A percentile compares a stretch with the other conserved stretches of the same genome.
Evolutionary conservation across 768 basidiomycete genomes (phyloP).

Genomic region (Trametes cinnabarina): DNA sequence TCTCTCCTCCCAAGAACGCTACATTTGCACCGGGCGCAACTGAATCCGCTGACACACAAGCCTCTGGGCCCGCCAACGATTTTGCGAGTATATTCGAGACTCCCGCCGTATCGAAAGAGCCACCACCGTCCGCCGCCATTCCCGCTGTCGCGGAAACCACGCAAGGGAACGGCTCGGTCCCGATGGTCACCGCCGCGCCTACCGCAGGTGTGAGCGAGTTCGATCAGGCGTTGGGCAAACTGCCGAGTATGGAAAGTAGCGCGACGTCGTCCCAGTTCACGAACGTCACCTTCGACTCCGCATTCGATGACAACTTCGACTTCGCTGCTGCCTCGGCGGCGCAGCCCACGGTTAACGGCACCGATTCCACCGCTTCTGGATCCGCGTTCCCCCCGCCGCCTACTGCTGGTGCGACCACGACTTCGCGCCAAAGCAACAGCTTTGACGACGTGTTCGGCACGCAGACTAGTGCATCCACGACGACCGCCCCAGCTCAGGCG

Average conservation of each 20-base stretch:
- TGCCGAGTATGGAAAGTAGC: slow-evolving; percentile 34
- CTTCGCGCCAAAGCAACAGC: slow-evolving; percentile 20
- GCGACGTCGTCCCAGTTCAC: slow-evolving; percentile 34
- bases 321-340: slow-evolving; percentile 43
- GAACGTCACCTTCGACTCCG: slow-evolving; percentile 61
- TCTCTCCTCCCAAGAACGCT: slow-evolving; percentile 5
- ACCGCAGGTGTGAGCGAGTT: slow-evolving; percentile 53
- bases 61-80: slow-evolving; percentile 19
- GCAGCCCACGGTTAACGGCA: slow-evolving; percentile 33
- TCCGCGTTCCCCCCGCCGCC: slow-evolving; percentile 13
- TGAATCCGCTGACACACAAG: slow-evolving; percentile 25
- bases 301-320: slow-evolving; percentile 67
- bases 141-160: slow-evolving; percentile 12
- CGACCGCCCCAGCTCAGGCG: slow-evolving; percentile 11
- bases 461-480: neutral
- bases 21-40: slow-evolving; percentile 18
- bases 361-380: slow-evolving; percentile 9
- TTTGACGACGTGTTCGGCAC: slow-evolving; percentile 38
- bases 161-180: slow-evolving; percentile 17
- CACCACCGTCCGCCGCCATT: slow-evolving; percentile 16
- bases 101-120: slow-evolving; percentile 5
- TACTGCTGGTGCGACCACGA: slow-evolving; percentile 11
- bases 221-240: slow-evolving; percentile 70
- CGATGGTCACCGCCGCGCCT: slow-evolving; percentile 3
- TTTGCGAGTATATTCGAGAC: slow-evolving; percentile 19